Evolutionary conservation across 2,329 filamentous ascomycete species (phyloP), one percentile per base, ranked within the genome.

Genomic region (Xylariomycetidae sp.): DNA sequence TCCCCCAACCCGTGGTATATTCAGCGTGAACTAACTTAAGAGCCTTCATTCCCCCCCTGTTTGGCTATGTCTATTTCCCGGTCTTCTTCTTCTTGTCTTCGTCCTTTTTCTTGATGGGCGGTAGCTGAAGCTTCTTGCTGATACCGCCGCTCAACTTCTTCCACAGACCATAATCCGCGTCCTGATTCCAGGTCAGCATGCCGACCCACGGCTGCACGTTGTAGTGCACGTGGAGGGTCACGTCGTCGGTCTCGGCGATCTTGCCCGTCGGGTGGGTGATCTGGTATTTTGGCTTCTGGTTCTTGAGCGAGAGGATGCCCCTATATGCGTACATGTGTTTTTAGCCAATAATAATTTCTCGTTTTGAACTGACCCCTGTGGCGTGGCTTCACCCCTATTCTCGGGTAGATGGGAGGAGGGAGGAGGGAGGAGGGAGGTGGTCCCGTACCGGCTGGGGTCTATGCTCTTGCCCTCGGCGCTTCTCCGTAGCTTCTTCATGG

Each of bases 141-240:
- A 72, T 55, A n/a, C 82, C 83, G 5, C 76, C 79, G 48, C 69
- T 66, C 41, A 88, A 51, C 34, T 66, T 69, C 63, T 79, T 72
- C 85, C 85, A 89, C 31, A 65, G 58, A 8, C 75, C 75, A 36
- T 75, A 60, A 44, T 75, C 68, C 26, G 56, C 48, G 42, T 69
- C 60, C 42, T 78, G 69, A 53, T 84, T 82, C 92, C 92, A 98
- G 26, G 84, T 84, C 59, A 97, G 63, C 33, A 83, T 64, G 11
- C 92, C 92, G 9, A 98, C 88, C 87, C 90, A 97, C 19, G 92
- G 92, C 70, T 98, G 92, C 40, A 97, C 85, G 64, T 97, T 97
- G 79, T 94, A 98, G 56, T 92, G 83, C 33, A 97, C 68, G 51
- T 82, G 80, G 42, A 98, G 68, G 18, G 77, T 81, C 36, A 90